phyloP scores from a whole-genome alignment of 2,329 filamentous ascomycete species.

The Tolypocladium amazonense region DNA sequence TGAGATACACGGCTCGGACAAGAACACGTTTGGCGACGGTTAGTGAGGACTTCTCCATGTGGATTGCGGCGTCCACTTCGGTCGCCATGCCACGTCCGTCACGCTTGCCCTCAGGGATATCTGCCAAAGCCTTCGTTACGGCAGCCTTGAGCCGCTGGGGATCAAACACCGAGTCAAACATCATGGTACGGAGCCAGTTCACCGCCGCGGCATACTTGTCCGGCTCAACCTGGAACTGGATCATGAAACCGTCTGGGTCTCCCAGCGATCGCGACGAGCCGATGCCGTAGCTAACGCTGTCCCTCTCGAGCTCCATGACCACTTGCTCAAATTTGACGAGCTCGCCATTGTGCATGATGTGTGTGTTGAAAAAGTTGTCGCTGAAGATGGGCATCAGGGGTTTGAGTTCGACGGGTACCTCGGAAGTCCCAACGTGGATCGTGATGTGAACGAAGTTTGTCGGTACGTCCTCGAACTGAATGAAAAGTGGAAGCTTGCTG shows the following conservation, averaged over 20 bases:
- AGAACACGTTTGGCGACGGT: constrained; percentile 70
- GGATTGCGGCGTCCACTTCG: constrained; percentile 65
- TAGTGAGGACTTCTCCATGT: constrained; percentile 67
- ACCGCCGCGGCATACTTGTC: constrained; percentile 79
- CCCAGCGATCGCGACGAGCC: constrained; percentile 57
- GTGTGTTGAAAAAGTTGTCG: constrained; percentile 91
- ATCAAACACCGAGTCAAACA: constrained; percentile 86
- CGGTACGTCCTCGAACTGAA: constrained; percentile 94
- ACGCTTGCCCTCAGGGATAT: constrained; percentile 86
- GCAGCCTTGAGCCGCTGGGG: constrained; percentile 50
- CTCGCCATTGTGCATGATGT: constrained; percentile 66
- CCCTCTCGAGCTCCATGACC: constrained; percentile 79
- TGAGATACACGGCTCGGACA: constrained; percentile 79
- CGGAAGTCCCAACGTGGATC: constrained; percentile 67
- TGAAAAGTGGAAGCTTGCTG: constrained; percentile 63
- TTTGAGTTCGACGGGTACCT: constrained; percentile 70
- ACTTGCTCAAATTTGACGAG: constrained; percentile 83
- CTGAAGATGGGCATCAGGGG: constrained; percentile 77
- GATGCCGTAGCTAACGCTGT: constrained; percentile 77
- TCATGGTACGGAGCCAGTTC: constrained; percentile 73
- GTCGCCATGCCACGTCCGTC: constrained; percentile 61
- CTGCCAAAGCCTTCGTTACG: constrained; percentile 74
- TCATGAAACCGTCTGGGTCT: constrained; percentile 70
- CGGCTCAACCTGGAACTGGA: constrained; percentile 77
- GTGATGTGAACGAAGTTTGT: constrained; percentile 87